Percentiles rank a stretch among this genome's conserved stretches.
These are phyloP conservation scores for Plasmodium billcollinsi DNA, from an alignment of 169 alveolate genomes.

Conservation along the genomic window DNA sequence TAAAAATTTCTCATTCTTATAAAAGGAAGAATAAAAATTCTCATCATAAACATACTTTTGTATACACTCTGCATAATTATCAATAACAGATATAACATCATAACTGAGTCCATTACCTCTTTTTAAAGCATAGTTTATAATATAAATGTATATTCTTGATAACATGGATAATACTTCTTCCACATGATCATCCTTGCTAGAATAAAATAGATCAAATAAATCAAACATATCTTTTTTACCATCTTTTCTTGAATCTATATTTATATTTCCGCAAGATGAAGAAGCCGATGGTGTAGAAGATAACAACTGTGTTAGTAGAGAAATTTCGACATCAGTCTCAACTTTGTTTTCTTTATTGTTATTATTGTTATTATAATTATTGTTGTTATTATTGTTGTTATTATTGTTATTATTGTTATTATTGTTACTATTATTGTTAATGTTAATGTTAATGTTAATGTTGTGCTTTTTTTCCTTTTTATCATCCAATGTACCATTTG, in stretches of 20 bases:
- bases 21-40: slow-evolving; percentile 20
- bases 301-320: no score
- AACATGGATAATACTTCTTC: slow-evolving; percentile 30
- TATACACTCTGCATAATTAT: slow-evolving; percentile 67
- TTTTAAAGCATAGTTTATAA: slow-evolving; percentile 41
- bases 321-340: no score
- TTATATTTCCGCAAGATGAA: no score
- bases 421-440: not conserved
- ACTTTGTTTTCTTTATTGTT: not conserved
- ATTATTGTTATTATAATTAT: not conserved
- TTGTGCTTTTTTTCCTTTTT: not conserved
- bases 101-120: slow-evolving; percentile 10
- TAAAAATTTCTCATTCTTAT: slow-evolving; percentile 44
- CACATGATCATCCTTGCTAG: slow-evolving; percentile 14
- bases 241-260: no score
- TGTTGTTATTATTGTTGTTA: not conserved
- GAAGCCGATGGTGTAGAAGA: no score
- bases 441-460: not conserved
- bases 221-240: slow-evolving; percentile 10
- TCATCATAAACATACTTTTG: slow-evolving; percentile 59
- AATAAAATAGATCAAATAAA: slow-evolving; percentile 41
- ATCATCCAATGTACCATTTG: not conserved
- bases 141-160: slow-evolving; percentile 30
- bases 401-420: not conserved
- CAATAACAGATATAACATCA: slow-evolving; percentile 35